Evolutionary conservation across 2,329 filamentous ascomycete genomes (phyloP), one percentile per base, ranked within the genome.

Genomic region (Penicillium frequentans): DNA sequence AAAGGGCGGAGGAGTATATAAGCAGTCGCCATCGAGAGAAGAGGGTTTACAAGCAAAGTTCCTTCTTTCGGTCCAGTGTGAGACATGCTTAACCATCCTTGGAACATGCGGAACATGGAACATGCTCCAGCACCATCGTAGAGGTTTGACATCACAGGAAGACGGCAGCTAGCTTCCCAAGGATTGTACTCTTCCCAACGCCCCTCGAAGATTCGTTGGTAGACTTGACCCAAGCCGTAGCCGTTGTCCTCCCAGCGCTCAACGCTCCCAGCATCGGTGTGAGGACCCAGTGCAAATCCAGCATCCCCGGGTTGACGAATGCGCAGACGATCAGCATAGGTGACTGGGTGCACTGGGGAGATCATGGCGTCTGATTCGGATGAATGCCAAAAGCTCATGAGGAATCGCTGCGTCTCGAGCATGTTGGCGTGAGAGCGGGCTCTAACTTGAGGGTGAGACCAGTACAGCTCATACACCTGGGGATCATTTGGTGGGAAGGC

Each of bases 1-100:
- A 95, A 96, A 0, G 91, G 91, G 1, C 91, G 82, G 5, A 96
- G 81, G 1, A 96, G 79, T 46, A 85, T 82, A 66, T 96, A 96
- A 0, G 88, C 85, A 0, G 88, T 92, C 0, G 89, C 83, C 49
- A 88, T 81, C 62, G 84, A 82, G 39, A 92, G 75, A 19, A 93
- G 75, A 0, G 91, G 91, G 66, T 91, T 90, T 1, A 95, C 88
- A 37, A 89, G 79, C 49, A 96, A 75, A 0, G 90, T 58, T 19
- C 56, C 56, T 91, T 75, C 93, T 85, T 14, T 80, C 79, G 0
- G 90, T 0, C 81, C 84, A 0, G 84, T 86, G 5, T 77, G 75
- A 59, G 86, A 90, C 80, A 96, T 86, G 57, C 60, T 43, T 53
- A 96, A 72, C 91, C 91, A 96, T 26, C 90, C 91, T 75, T 96